A percentile compares a stretch with the other conserved stretches of the same genome.
Evolutionary conservation across 805 yeast species (phyloP).

Genomic region (Isabelozyma rhagii): DNA sequence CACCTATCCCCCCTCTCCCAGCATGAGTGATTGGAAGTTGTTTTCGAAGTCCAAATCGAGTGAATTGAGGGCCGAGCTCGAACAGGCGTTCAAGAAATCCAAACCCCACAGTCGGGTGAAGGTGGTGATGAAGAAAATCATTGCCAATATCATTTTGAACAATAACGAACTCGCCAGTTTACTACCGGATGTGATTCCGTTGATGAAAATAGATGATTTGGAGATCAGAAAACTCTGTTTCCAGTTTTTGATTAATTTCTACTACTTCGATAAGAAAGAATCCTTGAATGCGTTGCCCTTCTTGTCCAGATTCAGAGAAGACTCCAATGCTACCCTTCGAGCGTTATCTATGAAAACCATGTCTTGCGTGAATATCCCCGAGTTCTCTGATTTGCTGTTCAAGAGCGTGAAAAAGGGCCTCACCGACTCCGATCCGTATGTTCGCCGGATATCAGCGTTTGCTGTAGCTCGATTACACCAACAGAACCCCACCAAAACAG

Average conservation of each 20-base stretch:
- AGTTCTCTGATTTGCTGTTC: slow-evolving; percentile 47
- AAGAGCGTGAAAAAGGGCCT: slow-evolving; percentile 32
- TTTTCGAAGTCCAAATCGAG: slow-evolving; percentile 37
- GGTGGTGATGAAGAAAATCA: slow-evolving; percentile 57
- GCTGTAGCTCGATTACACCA: slow-evolving; percentile 67
- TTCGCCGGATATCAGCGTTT: slow-evolving; percentile 68
- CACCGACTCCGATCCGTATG: slow-evolving; percentile 50
- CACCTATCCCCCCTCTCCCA: background rate
- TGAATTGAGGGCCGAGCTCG: slow-evolving; percentile 40
- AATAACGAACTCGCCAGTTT: slow-evolving; percentile 70
- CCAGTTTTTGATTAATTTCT: slow-evolving; percentile 61
- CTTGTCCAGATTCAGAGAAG: slow-evolving; percentile 51
- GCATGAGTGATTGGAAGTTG: slow-evolving; percentile 37
- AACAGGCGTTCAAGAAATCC: slow-evolving; percentile 40
- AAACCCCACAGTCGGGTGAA: slow-evolving; percentile 36
- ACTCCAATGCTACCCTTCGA: slow-evolving; percentile 46
- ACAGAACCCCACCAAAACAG: slow-evolving; percentile 45
- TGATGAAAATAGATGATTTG: slow-evolving; percentile 56
- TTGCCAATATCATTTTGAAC: slow-evolving; percentile 82
- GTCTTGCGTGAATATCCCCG: slow-evolving; percentile 54
- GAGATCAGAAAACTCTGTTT: slow-evolving; percentile 72
- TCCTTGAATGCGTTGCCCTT: slow-evolving; percentile 54
- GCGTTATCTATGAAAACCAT: slow-evolving; percentile 64
- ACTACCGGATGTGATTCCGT: slow-evolving; percentile 57
- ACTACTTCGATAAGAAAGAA: slow-evolving; percentile 53